Conservation (phyloP, 2,329 filamentous ascomycete species). For the Fonsecaea nubica region DNA sequence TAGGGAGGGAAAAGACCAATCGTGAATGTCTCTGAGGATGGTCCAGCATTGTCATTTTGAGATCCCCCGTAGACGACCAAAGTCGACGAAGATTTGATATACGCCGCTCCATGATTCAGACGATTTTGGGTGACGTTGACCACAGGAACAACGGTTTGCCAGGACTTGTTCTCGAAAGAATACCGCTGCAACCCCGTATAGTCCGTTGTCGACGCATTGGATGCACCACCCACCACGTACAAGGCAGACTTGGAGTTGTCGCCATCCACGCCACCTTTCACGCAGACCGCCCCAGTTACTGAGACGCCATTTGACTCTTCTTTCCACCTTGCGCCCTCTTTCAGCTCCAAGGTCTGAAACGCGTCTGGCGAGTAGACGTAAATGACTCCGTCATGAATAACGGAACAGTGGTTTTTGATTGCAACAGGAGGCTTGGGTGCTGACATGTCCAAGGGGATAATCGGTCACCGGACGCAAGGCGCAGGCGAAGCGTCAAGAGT, state of each 20-base stretch:
- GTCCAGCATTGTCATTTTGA: conserved; percentile 62
- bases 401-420: conserved; percentile 79
- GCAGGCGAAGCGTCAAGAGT: conserved; percentile 21
- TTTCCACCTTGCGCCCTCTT: conserved; percentile 74
- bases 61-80: conserved; percentile 84
- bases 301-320: conserved; percentile 68
- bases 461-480: conserved; percentile 14
- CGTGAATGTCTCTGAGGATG: conserved; percentile 77
- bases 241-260: conserved; percentile 68
- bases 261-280: conserved; percentile 68
- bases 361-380: conserved; percentile 79
- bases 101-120: conserved; percentile 75
- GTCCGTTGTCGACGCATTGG: conserved; percentile 55
- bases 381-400: conserved; percentile 79
- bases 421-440: conserved; percentile 72
- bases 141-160: conserved; percentile 62
- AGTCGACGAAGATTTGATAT: conserved; percentile 71
- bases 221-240: conserved; percentile 79
- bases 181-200: conserved; percentile 80
- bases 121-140: conserved; percentile 69
- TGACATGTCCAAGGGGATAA: conserved; percentile 63
- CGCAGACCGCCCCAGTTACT: conserved; percentile 78
- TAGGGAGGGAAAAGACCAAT: conserved; percentile 72
- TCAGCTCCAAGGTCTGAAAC: conserved; percentile 75
- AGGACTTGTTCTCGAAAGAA: conserved; percentile 62